Base-by-base conservation (phyloP, 2,329 filamentous ascomycete genomes). In the Beauveria sp. region DNA sequence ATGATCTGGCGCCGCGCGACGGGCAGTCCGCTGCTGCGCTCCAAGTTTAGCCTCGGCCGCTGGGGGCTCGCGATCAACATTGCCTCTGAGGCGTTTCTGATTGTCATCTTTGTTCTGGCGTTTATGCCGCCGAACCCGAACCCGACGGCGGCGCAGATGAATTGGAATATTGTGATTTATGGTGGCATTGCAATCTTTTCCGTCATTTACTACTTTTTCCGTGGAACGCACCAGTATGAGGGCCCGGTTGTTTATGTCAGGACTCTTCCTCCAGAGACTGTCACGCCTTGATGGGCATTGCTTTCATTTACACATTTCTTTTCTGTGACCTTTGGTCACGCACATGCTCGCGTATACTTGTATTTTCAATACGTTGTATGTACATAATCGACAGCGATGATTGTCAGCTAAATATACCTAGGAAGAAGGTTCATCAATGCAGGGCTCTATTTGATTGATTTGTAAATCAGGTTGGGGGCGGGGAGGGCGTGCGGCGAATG, bases 161-260 rank as follows among this genome's bases (percentile, higher is more conserved):
- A 84, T 67, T 83, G 79, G 79, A 77, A 75, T 34, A 67, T 74
- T n/a, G 70, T 80, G 7, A 74, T 82, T 45, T 79, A 80, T 52
- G 67, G 66, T 24, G 70, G 68, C 0, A 71, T 75, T 10, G 73
- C 78, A 60, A 46, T 75, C 5, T 72, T 78, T 50, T 74, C 76
- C 16, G 65, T 73, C 16, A 64, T 69, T 1, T 79, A 78, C 64
- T 79, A 78, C 64, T 66, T 72, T 53, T 62, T 71, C 34, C 62
- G 64, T 3, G 71, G 70, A 51, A 67, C 49, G 57, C 61, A 61
- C 34, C 56, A 49, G 26, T 64, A 64, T 31, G 63, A 64, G 14
- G 63, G 61, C 3, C 63, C 63, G 1, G 63, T 64, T n/a, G 63
- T 61, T 14, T 64, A 64, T 18, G 63, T 64, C 34, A 60, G 60